Conservation (phyloP, 495 filamentous ascomycete genomes). For the Hypomontagnella monticulosa region DNA sequence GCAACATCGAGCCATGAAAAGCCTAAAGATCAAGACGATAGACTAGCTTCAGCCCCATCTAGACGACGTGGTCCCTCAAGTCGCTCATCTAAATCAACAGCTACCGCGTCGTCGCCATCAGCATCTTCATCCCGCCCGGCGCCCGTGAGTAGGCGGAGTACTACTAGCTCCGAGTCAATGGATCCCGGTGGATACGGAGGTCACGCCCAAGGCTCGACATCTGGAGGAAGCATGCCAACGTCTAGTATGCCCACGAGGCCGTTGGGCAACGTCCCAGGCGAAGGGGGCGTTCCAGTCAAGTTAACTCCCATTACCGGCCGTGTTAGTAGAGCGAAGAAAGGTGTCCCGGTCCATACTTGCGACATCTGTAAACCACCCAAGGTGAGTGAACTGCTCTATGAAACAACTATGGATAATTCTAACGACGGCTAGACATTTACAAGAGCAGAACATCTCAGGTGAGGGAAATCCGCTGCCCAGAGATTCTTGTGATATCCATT, state of each 20-base stretch:
- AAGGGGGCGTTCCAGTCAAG: constrained; percentile 57
- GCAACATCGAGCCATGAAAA: constrained; percentile 42
- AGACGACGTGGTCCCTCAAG: constrained; percentile 39
- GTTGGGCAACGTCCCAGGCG: constrained; percentile 45
- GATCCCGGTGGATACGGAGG: constrained; percentile 47
- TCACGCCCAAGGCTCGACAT: constrained; percentile 45
- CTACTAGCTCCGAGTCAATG: constrained; percentile 58
- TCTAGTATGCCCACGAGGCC: constrained; percentile 52
- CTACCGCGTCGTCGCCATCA: constrained; percentile 34
- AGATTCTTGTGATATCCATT: constrained; percentile 23
- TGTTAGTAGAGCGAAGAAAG: constrained; percentile 85
- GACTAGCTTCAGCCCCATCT: constrained; percentile 40
- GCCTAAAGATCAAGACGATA: constrained; percentile 39
- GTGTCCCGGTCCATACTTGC: constrained; percentile 80
- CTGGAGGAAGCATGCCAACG: constrained; percentile 45
- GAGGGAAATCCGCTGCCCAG: constrained; percentile 31
- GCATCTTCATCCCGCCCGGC: constrained; percentile 45
- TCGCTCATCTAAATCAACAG: constrained; percentile 43
- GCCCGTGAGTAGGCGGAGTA: constrained; percentile 52
- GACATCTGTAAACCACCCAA: constrained; percentile 70
- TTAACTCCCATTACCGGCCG: constrained; percentile 77
- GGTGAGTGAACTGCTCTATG: constrained; percentile 53
- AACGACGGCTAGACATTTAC: constrained; percentile 71
- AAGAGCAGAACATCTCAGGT: constrained; percentile 86
- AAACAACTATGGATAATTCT: constrained; percentile 29